Evolutionary conservation across 345 rosid species (phyloP).

Genomic region (Populus simonii): DNA sequence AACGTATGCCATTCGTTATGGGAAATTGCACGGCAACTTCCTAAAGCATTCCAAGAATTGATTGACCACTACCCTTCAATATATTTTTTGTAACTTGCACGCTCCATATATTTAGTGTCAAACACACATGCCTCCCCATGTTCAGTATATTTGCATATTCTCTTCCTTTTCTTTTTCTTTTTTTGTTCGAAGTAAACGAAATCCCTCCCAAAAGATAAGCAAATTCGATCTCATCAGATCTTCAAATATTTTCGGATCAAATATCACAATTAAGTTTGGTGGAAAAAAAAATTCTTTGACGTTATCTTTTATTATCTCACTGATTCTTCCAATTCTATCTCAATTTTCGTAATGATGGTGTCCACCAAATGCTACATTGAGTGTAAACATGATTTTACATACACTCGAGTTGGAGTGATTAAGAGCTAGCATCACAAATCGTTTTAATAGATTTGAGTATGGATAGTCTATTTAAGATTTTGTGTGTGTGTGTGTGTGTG

Average conservation of each 20-base stretch:
- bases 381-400: too few relatives aligned
- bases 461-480: too few relatives aligned
- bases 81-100: background rate
- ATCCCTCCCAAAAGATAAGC: background rate
- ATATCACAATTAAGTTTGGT: background rate
- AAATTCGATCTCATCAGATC: background rate
- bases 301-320: background rate
- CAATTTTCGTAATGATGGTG: too few relatives aligned
- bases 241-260: background rate
- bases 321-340: too few relatives aligned
- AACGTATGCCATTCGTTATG: background rate
- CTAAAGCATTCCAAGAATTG: slow-evolving; percentile 10
- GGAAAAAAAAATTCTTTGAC: background rate
- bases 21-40: slow-evolving; percentile 40
- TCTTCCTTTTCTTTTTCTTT: background rate
- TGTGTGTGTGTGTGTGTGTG: too few relatives aligned
- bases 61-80: background rate
- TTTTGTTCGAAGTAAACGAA: too few relatives aligned
- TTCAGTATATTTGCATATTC: background rate
- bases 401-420: too few relatives aligned
- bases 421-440: too few relatives aligned
- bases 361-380: too few relatives aligned
- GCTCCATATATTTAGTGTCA: background rate
- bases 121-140: background rate
- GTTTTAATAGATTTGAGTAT: too few relatives aligned